A percentile compares a stretch with the other conserved stretches of the same genome.
Evolutionary conservation across 202 grass and related monocot genomes (phyloP).

Genomic region (Elaeis oleifera): DNA sequence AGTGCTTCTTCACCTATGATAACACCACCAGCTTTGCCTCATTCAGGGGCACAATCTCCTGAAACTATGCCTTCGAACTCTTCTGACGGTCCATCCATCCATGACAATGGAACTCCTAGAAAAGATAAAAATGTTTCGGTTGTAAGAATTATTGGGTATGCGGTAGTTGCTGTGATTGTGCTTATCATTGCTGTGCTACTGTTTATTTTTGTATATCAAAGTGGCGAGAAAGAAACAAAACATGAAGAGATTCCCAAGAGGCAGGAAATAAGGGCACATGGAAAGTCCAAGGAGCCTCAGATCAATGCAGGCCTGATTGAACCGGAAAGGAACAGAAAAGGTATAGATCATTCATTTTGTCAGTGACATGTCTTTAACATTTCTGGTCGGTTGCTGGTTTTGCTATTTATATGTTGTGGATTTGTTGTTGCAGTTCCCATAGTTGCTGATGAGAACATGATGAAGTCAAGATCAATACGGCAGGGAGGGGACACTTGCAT

Average conservation of each 20-base stretch:
- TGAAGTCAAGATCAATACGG: not conserved
- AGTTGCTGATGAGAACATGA: too few relatives aligned
- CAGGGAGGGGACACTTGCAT: not conserved
- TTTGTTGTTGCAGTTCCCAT: too few relatives aligned
- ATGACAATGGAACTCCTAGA: conserved; percentile 30
- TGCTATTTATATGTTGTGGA: too few relatives aligned
- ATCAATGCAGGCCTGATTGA: conserved; percentile 11
- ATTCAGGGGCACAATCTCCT: conserved; percentile 36
- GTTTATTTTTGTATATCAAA: conserved; percentile 62
- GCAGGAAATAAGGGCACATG: conserved; percentile 38
- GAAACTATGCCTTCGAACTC: conserved; percentile 28
- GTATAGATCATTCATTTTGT: too few relatives aligned
- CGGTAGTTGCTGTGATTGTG: conserved; percentile 41
- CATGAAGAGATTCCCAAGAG: conserved; percentile 33
- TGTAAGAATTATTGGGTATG: conserved; percentile 69
- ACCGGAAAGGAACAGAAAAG: not conserved
- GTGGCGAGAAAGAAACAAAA: conserved; percentile 50
- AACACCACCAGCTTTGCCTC: conserved; percentile 27
- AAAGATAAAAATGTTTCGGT: conserved; percentile 39
- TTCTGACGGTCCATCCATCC: conserved; percentile 39
- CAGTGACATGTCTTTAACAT: too few relatives aligned
- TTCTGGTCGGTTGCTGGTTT: too few relatives aligned
- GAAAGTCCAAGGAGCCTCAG: conserved; percentile 44
- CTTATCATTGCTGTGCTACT: conserved; percentile 45
- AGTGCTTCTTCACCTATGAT: conserved; percentile 41